Evolutionary conservation across 495 filamentous ascomycete species (phyloP).

Genomic region (Evernia prunastri): DNA sequence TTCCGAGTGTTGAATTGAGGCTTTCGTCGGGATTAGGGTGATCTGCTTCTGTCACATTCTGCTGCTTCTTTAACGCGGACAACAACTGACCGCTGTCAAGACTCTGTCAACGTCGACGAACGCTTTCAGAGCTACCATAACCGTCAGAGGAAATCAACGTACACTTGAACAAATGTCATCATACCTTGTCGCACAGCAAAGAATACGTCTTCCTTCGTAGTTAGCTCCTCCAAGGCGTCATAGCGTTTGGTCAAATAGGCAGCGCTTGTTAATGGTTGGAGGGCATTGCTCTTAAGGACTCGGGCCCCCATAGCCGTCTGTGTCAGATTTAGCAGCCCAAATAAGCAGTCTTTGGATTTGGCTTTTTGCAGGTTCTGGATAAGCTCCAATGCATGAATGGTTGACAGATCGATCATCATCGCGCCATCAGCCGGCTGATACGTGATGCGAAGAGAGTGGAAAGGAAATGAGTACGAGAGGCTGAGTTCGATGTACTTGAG

Average conservation of each 20-base stretch:
- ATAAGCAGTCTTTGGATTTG: slow-evolving; percentile 72
- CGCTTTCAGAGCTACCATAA: slow-evolving; percentile 54
- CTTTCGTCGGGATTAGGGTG: slow-evolving; percentile 59
- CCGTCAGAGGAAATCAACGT: slow-evolving; percentile 12
- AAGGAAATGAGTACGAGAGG: slow-evolving; percentile 56
- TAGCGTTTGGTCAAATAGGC: slow-evolving; percentile 58
- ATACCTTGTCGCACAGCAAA: slow-evolving; percentile 60
- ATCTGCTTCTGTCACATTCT: slow-evolving; percentile 44
- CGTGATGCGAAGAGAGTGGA: slow-evolving; percentile 75
- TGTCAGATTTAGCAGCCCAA: slow-evolving; percentile 77
- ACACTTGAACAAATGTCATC: neutral
- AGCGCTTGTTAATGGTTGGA: slow-evolving; percentile 79
- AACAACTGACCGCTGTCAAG: slow-evolving; percentile 49
- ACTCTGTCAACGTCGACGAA: slow-evolving; percentile 68
- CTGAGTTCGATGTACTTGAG: slow-evolving; percentile 75
- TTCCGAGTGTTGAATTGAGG: slow-evolving; percentile 59
- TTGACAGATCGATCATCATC: slow-evolving; percentile 89
- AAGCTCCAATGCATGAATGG: slow-evolving; percentile 77
- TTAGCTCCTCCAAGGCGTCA: slow-evolving; percentile 80
- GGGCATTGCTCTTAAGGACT: slow-evolving; percentile 69
- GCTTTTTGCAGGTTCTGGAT: slow-evolving; percentile 76
- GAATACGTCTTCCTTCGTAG: slow-evolving; percentile 82
- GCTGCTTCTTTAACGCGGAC: slow-evolving; percentile 22
- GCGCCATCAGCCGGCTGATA: slow-evolving; percentile 85
- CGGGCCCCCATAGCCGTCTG: slow-evolving; percentile 82